Base-by-base conservation (phyloP, 2,329 filamentous ascomycete genomes). In the Talaromyces albobiverticillius region DNA sequence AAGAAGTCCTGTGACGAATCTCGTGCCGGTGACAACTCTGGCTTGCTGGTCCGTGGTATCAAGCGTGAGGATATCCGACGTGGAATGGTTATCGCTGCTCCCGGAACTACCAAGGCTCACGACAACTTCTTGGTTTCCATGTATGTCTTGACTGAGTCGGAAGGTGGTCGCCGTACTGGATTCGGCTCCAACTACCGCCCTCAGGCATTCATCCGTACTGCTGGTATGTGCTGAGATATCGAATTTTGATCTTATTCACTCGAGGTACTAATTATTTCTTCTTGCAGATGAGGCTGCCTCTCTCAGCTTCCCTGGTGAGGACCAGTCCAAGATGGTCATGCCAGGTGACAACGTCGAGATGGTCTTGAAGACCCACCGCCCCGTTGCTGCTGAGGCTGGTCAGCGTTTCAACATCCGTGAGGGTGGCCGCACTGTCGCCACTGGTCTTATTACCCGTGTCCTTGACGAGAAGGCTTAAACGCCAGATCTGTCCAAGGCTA, bases 1-100 rank as follows among this genome's bases (percentile, higher is more conserved):
- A 96, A 97, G 84, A 99, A 99, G 85, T 95, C 91, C 47, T 97
- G 94, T 76, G 92, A 96, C 56, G 90, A 96, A 78, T 95, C 93
- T 56, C 85, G 89, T 67, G 94, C 94, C 59, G 94, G 94, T 75
- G 94, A 99, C 78, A 99, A 97, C 86, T 96, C 94, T 23, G 94
- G 94, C 70, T 88, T 99, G 34, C 85, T 99, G 52, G 87, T 99
- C 75, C 90, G 94, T 78, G 93, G 94, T 82, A 78, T 99, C 70
- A 92, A 91, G 78, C 91, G 94, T 69, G 94, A 99, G 79, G 95
- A 99, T 67, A 83, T 99, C 68, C 82, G 80, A 67, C 90, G 94
- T 73, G 94, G 94, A 71, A 97, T 99, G 94, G 90, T 97, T 65
- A 81, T 97, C 67, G 85, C 86, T 65, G 84, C 87, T 66, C 94